Evolutionary conservation across 495 filamentous ascomycete genomes (phyloP), one percentile per base, ranked within the genome.

Genomic region (Filosporella fistucella): DNA sequence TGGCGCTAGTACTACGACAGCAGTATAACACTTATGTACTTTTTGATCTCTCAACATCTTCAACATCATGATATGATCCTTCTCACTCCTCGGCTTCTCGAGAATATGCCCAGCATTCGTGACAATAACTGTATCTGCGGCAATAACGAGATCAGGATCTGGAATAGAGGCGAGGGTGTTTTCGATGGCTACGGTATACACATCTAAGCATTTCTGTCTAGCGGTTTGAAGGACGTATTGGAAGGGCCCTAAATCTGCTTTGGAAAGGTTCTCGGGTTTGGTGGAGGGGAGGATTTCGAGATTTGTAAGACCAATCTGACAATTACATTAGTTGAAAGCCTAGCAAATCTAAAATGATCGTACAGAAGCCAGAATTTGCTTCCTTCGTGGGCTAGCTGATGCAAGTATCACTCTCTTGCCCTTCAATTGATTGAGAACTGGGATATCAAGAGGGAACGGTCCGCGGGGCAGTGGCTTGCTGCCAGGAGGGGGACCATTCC

Each of bases 151-250:
- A 9, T 77, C 86, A 0, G 89, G 91, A 52, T 96, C 93, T 6
- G 59, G 59, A 21, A 60, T 58, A 0, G 58, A 57, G 2, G 34
- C 47, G 2, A 60, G 55, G 12, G 51, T n/a, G 32, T 52, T 22
- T 47, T 81, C 64, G 39, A 90, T 69, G 32, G 84, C 80, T 13
- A 72, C 63, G 12, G 68, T 59, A 74, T 98, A 98, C 6, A 97
- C 89, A 20, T 80, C 71, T 16, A 83, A 72, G 23, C 82, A 82
- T 63, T 97, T 98, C 55, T 83, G 78, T 2, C 75, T 78, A 1
- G 93, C 94, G 12, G 94, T 98, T 24, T 80, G 77, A 1, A 91
- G 74, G 4, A 96, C 93, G 71, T 98, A 98, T 60, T 90, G 88
- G 61, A 89, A 88, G 0, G 93, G 86, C 1, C 78, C 73, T 37